Evolutionary conservation across 768 basidiomycete genomes (phyloP).

Genomic region (Suillus paluster): DNA sequence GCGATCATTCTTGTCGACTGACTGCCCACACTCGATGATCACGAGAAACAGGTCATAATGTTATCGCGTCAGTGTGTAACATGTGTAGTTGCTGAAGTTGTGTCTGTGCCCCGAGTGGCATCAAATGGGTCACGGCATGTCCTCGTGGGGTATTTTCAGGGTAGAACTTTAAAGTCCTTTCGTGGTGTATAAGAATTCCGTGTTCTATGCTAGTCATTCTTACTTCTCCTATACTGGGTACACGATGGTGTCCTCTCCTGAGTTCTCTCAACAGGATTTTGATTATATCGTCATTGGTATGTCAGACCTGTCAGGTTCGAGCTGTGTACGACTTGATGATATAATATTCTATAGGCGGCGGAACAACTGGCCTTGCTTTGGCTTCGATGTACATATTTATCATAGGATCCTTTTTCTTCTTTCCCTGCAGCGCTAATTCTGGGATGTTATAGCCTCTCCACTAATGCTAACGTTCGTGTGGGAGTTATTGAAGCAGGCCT

Average conservation of each 20-base stretch:
- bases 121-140: too few relatives aligned
- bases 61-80: too few relatives aligned
- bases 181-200: not conserved
- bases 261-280: conserved; percentile 16
- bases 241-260: conserved; percentile 13
- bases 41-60: too few relatives aligned
- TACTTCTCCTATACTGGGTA: not conserved
- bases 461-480: conserved; percentile 5
- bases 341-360: conserved; percentile 13
- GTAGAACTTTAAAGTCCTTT: too few relatives aligned
- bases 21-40: too few relatives aligned
- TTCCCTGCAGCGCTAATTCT: not conserved
- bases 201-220: not conserved
- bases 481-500: conserved; percentile 21
- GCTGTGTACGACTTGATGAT: not conserved
- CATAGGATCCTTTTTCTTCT: not conserved
- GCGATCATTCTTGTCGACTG: not conserved
- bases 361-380: conserved; percentile 19
- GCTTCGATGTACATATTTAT: conserved; percentile 15
- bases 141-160: too few relatives aligned
- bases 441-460: conserved; percentile 15
- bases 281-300: conserved; percentile 23
- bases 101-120: too few relatives aligned
- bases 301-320: conserved; percentile 7
- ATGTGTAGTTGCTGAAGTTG: too few relatives aligned